Evolutionary conservation across 208 protist species (phyloP).

Genomic region (Wallacemonas sp.): DNA sequence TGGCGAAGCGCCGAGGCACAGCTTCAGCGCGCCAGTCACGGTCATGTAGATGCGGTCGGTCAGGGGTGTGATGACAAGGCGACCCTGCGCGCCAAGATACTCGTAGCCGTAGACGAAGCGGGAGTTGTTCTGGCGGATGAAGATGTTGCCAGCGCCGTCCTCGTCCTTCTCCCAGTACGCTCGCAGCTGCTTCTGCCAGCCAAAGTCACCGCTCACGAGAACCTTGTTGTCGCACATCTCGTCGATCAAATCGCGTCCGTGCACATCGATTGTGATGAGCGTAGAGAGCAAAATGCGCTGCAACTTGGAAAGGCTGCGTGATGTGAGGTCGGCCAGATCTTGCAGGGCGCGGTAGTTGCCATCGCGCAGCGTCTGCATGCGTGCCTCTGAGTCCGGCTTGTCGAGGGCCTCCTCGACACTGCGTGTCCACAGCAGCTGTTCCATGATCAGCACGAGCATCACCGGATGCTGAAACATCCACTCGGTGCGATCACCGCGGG

Average conservation of each 20-base stretch:
- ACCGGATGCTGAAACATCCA: conserved; percentile 95
- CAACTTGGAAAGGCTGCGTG: conserved; percentile 83
- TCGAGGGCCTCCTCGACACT: conserved; percentile 92
- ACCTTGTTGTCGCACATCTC: conserved; percentile 92
- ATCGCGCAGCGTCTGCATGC: conserved; percentile 77
- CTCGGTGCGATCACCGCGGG: conserved; percentile 51
- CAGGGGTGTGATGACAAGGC: conserved; percentile 98
- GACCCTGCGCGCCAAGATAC: conserved; percentile 95
- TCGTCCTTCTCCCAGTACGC: conserved; percentile 96
- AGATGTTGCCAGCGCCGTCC: conserved; percentile 91
- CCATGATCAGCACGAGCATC: conserved; percentile 94
- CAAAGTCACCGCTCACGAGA: conserved; percentile 88
- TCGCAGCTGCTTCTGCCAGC: conserved; percentile 97
- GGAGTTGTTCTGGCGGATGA: conserved; percentile 96
- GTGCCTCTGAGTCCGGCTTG: conserved; percentile 53
- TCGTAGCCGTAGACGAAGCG: conserved; percentile 97
- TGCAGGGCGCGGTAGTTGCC: conserved; percentile 84
- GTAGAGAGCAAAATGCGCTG: conserved; percentile 94
- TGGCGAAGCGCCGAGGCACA: conserved; percentile 94
- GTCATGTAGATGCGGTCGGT: conserved; percentile 99
- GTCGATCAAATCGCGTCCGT: conserved; percentile 95
- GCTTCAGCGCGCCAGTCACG: conserved; percentile 95
- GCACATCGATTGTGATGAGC: conserved; percentile 98
- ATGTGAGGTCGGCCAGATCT: conserved; percentile 90
- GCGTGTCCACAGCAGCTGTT: conserved; percentile 94